Percentiles rank a stretch among this genome's conserved stretches.
These are phyloP conservation scores for Santalum album DNA, from an alignment of 164 flowering plant species.

Conservation along the genomic window DNA sequence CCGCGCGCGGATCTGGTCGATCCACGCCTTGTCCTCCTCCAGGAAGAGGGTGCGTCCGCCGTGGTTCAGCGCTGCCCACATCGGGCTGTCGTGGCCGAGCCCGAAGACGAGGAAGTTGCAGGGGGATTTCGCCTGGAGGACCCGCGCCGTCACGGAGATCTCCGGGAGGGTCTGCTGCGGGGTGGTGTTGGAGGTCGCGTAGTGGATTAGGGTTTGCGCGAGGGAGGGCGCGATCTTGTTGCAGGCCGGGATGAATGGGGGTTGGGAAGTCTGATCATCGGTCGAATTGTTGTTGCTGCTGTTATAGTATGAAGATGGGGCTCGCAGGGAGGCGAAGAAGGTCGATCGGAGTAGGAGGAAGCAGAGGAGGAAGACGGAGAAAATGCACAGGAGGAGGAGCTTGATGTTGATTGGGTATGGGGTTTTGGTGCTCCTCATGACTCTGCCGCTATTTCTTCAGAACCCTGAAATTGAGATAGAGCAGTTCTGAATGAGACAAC, in stretches of 20 bases:
- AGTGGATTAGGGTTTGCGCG: conserved; percentile 5
- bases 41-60: conserved; percentile 52
- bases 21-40: conserved; percentile 49
- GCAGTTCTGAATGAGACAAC: too few relatives aligned
- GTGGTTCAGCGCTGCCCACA: conserved; percentile 18
- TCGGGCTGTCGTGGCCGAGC: conserved; percentile 43
- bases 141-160: conserved; percentile 20
- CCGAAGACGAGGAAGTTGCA: conserved; percentile 61
- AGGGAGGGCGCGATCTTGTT: conserved; percentile 5
- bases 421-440: too few relatives aligned
- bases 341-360: conserved; percentile 14
- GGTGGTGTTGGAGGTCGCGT: conserved; percentile 5
- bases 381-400: conserved; percentile 12
- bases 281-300: conserved; percentile 2
- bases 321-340: conserved; percentile 8
- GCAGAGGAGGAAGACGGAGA: conserved; percentile 23
- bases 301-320: not conserved
- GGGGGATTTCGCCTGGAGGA: conserved; percentile 32
- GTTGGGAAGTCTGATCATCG: conserved; percentile 4
- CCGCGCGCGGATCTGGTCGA: conserved; percentile 13
- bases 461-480: too few relatives aligned
- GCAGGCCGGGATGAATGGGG: conserved; percentile 20
- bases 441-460: too few relatives aligned
- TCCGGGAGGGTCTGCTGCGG: conserved; percentile 6
- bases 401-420: conserved; percentile 20